phyloP scores from a whole-genome alignment of 345 rosid species.

The Streptanthus diversifolius region DNA sequence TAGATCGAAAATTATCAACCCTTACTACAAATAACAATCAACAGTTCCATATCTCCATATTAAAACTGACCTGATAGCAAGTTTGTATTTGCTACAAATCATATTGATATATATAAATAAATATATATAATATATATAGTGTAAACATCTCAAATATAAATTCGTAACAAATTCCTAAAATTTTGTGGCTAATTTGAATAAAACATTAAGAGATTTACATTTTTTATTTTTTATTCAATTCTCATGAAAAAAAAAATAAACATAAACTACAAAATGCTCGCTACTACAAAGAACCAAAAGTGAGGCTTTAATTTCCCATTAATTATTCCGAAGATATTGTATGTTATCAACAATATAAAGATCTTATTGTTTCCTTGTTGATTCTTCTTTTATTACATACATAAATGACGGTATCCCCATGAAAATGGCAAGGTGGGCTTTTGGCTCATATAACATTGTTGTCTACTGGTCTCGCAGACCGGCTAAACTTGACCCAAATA shows the following conservation, averaged over 20 bases:
- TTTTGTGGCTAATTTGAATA: neutral
- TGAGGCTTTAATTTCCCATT: no score
- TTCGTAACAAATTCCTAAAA: neutral
- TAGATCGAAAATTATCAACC: neutral
- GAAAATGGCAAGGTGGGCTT: constrained; percentile 1
- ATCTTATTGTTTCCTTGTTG: no score
- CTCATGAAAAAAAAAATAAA: no score
- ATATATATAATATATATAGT: neutral
- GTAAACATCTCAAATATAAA: neutral
- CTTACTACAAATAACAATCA: neutral
- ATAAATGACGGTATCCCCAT: neutral
- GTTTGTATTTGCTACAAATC: neutral
- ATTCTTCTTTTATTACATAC: no score
- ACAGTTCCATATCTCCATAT: neutral
- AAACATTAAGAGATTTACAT: no score
- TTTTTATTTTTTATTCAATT: no score
- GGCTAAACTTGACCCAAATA: neutral
- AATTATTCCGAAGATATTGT: no score
- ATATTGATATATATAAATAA: neutral
- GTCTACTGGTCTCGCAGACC: neutral
- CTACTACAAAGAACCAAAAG: no score
- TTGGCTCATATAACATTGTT: neutral
- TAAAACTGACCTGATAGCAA: neutral
- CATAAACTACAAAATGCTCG: no score
- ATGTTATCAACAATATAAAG: no score